Evolutionary conservation across 441 rosid genomes (phyloP), one percentile per base, ranked within the genome.

Genomic region (Jatropha multifida): DNA sequence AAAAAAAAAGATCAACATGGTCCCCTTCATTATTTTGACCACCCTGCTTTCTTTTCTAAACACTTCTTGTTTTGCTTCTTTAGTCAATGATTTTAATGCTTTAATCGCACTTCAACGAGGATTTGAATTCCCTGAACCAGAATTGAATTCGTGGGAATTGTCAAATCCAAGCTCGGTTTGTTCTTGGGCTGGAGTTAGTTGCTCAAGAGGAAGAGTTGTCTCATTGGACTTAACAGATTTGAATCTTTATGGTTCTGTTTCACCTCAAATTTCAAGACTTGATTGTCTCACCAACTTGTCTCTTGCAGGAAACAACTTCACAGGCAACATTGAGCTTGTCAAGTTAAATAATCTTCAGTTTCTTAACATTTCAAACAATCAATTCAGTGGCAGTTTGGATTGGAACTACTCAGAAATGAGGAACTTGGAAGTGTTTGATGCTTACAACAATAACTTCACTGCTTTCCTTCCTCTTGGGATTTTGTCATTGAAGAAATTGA

Each of bases 381-480:
- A 85, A 74, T 90, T 95, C 85, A 87, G 80, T 56, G 93, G 88
- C 15, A 80, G 87, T 0, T 86, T 95, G 68, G 94, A 94, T 37
- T 69, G 88, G 52, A 80, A 88, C 76, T 84, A 91, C 38, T 76
- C 92, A 0, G 74, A 73, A 26, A 80, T 95, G 52, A 62, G 52
- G 42, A 86, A 73, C 77, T 91, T 95, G 69, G 90, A 88, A 12
- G 91, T 93, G 51, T 87, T 95, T n/a, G 99, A 95, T 83, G 85
- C 92, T 63, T 95, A 93, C 79, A 88, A 95, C 83, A 95, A 95
- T 83, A 95, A 95, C 75, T 71, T 95, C 81, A 88, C 97, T 17
- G 95, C 90, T 15, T 81, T 78, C 51, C 83, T 95, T 14, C 98
- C 98, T 17, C 44, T 86, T 46, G 90, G 88, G 78, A 89, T 90